These are phyloP conservation scores for Hypocreales sp. DNA, from an alignment of 2,329 filamentous ascomycete species.

Conservation along the genomic window DNA sequence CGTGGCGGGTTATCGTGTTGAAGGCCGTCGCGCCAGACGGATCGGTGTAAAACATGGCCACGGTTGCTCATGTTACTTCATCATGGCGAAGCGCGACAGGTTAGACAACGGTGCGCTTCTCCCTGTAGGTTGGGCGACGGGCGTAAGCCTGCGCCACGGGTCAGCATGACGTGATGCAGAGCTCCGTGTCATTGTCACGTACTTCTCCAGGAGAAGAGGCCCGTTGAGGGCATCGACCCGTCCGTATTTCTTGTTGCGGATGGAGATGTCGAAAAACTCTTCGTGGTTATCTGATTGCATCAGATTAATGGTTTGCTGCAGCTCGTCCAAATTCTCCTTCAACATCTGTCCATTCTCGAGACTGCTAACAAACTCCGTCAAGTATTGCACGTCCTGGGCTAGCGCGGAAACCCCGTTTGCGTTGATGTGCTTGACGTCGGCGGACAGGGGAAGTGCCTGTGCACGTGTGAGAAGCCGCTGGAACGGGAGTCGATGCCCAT, in stretches of 20 bases:
- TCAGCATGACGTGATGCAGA: slow-evolving; percentile 9
- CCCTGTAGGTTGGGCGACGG: slow-evolving; percentile 40
- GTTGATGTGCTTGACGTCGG: slow-evolving; percentile 73
- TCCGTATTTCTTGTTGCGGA: slow-evolving; percentile 83
- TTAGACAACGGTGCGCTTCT: slow-evolving; percentile 55
- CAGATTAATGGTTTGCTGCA: slow-evolving; percentile 81
- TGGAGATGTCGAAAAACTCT: slow-evolving; percentile 88
- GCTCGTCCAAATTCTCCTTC: slow-evolving; percentile 76
- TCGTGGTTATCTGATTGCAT: slow-evolving; percentile 85
- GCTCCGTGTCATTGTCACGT: slow-evolving; percentile 13
- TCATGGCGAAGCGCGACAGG: slow-evolving; percentile 58
- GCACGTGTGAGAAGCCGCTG: slow-evolving; percentile 9
- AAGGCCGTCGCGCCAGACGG: too few relatives aligned
- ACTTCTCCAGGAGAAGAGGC: slow-evolving; percentile 84
- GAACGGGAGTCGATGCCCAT: too few relatives aligned
- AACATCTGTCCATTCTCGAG: slow-evolving; percentile 78
- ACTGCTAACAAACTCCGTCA: slow-evolving; percentile 73
- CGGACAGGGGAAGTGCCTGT: slow-evolving; percentile 61
- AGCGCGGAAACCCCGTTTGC: slow-evolving; percentile 70
- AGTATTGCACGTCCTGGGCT: slow-evolving; percentile 67
- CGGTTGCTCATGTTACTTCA: slow-evolving; percentile 15
- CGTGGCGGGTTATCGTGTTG: too few relatives aligned
- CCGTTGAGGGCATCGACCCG: slow-evolving; percentile 86
- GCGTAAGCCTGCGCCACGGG: slow-evolving; percentile 38
- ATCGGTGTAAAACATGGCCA: too few relatives aligned